A percentile compares a stretch with the other conserved stretches of the same genome.
phyloP scores from a whole-genome alignment of 768 basidiomycete species.

The Polyporus arcularius region DNA sequence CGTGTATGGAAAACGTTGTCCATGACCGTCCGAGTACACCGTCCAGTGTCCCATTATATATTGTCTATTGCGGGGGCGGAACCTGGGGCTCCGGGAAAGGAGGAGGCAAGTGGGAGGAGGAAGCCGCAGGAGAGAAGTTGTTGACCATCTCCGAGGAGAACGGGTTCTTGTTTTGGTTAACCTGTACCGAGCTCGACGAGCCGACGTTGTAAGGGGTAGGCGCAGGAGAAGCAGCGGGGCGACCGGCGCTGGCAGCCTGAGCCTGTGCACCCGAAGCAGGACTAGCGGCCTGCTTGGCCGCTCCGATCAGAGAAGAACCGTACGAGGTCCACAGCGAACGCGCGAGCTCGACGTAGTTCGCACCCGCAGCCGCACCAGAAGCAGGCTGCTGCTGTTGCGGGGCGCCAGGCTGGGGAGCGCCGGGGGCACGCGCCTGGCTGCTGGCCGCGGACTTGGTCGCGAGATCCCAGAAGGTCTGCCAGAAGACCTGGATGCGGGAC shows the following conservation, averaged over 20 bases:
- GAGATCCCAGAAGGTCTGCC: slow-evolving; percentile 47
- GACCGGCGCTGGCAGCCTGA: background rate
- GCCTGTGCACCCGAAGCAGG: slow-evolving; percentile 11
- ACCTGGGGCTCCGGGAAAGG: slow-evolving; percentile 45
- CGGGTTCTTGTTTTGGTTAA: slow-evolving; percentile 12
- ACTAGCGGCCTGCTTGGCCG: slow-evolving; percentile 19
- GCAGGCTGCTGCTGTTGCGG: slow-evolving; percentile 25
- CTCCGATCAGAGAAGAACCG: slow-evolving; percentile 40
- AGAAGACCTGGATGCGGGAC: slow-evolving; percentile 47
- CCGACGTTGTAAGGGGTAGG: slow-evolving; percentile 17
- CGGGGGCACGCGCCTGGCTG: slow-evolving; percentile 7
- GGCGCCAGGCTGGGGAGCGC: background rate
- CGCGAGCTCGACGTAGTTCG: slow-evolving; percentile 26
- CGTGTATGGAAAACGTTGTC: background rate
- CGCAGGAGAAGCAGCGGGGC: background rate
- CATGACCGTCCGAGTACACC: background rate
- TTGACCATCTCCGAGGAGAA: slow-evolving; percentile 20
- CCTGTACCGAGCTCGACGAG: slow-evolving; percentile 20
- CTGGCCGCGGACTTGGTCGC: slow-evolving; percentile 42
- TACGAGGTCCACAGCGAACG: slow-evolving; percentile 38
- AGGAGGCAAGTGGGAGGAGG: slow-evolving; percentile 22
- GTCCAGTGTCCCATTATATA: background rate
- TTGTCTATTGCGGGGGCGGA: slow-evolving; percentile 4
- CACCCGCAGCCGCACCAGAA: slow-evolving; percentile 19
- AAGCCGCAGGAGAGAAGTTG: slow-evolving; percentile 13